Evolutionary conservation across 495 filamentous ascomycete species (phyloP), one percentile per base, ranked within the genome.

Genomic region (Sordaria brevicollis): DNA sequence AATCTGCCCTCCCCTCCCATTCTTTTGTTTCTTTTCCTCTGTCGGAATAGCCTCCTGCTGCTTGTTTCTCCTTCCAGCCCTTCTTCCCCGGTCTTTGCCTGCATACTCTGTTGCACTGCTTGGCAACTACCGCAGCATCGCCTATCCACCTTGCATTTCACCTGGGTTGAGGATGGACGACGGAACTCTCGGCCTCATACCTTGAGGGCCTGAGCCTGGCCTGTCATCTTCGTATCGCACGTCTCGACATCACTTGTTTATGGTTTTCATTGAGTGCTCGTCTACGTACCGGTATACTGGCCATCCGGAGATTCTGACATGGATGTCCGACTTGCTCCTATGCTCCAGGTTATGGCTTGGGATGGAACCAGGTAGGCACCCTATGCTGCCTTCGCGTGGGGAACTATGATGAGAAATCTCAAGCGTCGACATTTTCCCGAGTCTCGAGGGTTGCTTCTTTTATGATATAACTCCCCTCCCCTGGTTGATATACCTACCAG

Each of bases 11-110:
- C 73, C 69, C 73, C 43, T n/a, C n/a, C 41, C n/a, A 49, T 74
- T 74, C 77, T 76, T 70, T 70, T 71, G 74, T 75, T 75, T 73
- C 70, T 74, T 66, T 65, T 54, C 43, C 19, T 41, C 38, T 54
- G 21, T 54, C 43, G 21, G 43, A 54, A 54, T 54, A 54, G 19
- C 43, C 19, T 54, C 37, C 35, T 41, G 43, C 67, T 68, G 43
- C 67, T 68, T 71, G 35, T 66, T 74, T 72, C 73, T 68, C 21
- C 31, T 71, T 72, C 67, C 65, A 41, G 68, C 43, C 66, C 69
- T 33, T 13, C 65, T 65, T 35, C 35, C 68, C 74, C 54, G 68
- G 71, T 35, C 36, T 39, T 37, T 33, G 65, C 43, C 43, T 54
- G 43, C 43, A 54, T 54, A 54, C 43, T 54, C 19, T 29, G 43